phyloP scores from a whole-genome alignment of 73 alveolate genomes.

The Paramecium biaurelia region DNA sequence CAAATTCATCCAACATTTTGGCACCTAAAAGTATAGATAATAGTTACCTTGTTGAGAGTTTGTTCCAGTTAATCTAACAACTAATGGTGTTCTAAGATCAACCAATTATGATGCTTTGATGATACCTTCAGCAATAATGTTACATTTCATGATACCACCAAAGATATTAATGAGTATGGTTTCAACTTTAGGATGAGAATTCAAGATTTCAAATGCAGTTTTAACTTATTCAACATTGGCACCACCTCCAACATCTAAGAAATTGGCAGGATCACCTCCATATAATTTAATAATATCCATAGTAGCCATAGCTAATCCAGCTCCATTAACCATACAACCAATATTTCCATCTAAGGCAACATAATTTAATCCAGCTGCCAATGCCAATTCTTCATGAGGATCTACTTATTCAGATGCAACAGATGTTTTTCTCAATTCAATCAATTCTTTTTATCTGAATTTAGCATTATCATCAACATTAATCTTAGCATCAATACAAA shows the following conservation, averaged over 20 bases:
- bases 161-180: slow-evolving; percentile 86
- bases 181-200: slow-evolving; percentile 78
- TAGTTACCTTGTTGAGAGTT: slow-evolving; percentile 76
- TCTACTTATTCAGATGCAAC: slow-evolving; percentile 68
- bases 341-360: slow-evolving; percentile 88
- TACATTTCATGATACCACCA: slow-evolving; percentile 92
- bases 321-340: slow-evolving; percentile 98
- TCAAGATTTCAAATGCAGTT: slow-evolving; percentile 75
- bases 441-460: slow-evolving; percentile 73
- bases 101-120: slow-evolving; percentile 84
- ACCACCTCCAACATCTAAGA: slow-evolving; percentile 97
- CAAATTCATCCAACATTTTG: slow-evolving; percentile 5
- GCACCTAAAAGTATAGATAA: background rate
- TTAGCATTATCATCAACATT: slow-evolving; percentile 81
- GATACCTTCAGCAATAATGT: slow-evolving; percentile 89
- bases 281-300: slow-evolving; percentile 86
- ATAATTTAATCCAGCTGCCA: slow-evolving; percentile 76
- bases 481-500: slow-evolving; percentile 85
- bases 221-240: slow-evolving; percentile 79
- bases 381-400: slow-evolving; percentile 75
- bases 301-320: slow-evolving; percentile 98
- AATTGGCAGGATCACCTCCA: slow-evolving; percentile 97
- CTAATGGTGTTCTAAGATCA: slow-evolving; percentile 82
- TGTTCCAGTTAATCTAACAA: slow-evolving; percentile 92
- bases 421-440: slow-evolving; percentile 69